Evolutionary conservation across 148 eudicot species (phyloP), one percentile per base, ranked within the genome.

Genomic region (Fallopia convolvulus): DNA sequence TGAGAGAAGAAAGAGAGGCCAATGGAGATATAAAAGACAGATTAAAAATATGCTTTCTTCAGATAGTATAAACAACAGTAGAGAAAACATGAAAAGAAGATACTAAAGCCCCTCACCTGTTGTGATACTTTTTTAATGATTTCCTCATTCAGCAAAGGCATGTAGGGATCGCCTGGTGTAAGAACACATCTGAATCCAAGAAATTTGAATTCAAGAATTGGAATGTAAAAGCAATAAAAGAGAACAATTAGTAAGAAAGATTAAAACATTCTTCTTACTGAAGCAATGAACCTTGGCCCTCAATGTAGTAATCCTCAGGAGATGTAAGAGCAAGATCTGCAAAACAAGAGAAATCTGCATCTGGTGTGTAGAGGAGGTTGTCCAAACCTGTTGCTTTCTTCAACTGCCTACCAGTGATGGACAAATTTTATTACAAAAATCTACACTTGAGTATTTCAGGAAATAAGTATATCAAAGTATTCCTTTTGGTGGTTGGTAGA

Each of bases 301-400:
- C 90, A 65, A 89, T 76, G 77, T 95, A 95, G 82, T 95, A 95
- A 86, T 95, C 93, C 81, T 89, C 97, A 8, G 99, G 97, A 52
- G 99, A 95, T 73, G 96, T 78, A 41, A 94, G 83, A 63, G 99
- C 99, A 81, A 94, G 94, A 88, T 94, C 99, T 13, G 99, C 97
- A 84, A 94, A 95, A 84, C 99, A 95, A 48, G 99, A 95, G 79
- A 95, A 95, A 86, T 95, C 99, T 83, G 99, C 99, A 85, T 95
- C 99, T 70, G 99, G 99, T 26, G 99, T 89, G 76, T 95, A 95
- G 58, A 95, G 86, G 74, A 95, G 97, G 84, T 95, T 95, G 85
- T 95, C 94, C 83, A 95, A 74, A 61, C 98, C 98, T 33, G 89
- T 80, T 82, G 98, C 97, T 82, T 83, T 84, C 83, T 88, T 87